Evolutionary conservation across 768 basidiomycete genomes (phyloP).

Genomic region (Suillus subluteus): DNA sequence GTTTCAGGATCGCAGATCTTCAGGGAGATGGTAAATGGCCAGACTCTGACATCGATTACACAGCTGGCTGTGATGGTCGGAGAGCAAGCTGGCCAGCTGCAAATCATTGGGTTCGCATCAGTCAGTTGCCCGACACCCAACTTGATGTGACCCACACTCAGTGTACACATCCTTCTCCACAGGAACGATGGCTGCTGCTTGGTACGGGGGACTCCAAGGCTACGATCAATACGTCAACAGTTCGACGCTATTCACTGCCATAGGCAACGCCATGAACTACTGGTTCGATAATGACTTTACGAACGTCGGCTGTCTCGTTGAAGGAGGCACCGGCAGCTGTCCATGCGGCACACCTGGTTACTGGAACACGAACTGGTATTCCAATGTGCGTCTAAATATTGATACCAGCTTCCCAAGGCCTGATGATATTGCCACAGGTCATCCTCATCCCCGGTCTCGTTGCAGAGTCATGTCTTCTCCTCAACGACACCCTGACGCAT

Average conservation of each 20-base stretch:
- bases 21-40: slow-evolving; percentile 58
- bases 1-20: slow-evolving; percentile 49
- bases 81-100: slow-evolving; percentile 74
- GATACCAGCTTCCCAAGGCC: neutral
- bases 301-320: slow-evolving; percentile 54
- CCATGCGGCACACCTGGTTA: slow-evolving; percentile 55
- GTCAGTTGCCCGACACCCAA: slow-evolving; percentile 34
- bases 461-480: slow-evolving; percentile 58
- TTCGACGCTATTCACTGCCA: slow-evolving; percentile 41
- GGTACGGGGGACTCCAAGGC: slow-evolving; percentile 53
- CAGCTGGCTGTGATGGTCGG: slow-evolving; percentile 61
- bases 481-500: slow-evolving; percentile 49
- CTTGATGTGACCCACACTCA: slow-evolving; percentile 4
- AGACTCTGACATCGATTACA: slow-evolving; percentile 59
- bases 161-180: neutral
- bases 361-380: slow-evolving; percentile 72
- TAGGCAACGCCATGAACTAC: slow-evolving; percentile 56
- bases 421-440: slow-evolving; percentile 37
- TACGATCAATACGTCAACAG: slow-evolving; percentile 47
- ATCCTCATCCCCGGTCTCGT: slow-evolving; percentile 64
- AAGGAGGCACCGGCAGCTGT: slow-evolving; percentile 54
- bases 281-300: slow-evolving; percentile 69
- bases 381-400: slow-evolving; percentile 45
- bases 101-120: slow-evolving; percentile 56
- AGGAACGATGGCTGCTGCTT: slow-evolving; percentile 61